Evolutionary conservation across 345 rosid species (phyloP).

Genomic region (Eutrema yunnanense): DNA sequence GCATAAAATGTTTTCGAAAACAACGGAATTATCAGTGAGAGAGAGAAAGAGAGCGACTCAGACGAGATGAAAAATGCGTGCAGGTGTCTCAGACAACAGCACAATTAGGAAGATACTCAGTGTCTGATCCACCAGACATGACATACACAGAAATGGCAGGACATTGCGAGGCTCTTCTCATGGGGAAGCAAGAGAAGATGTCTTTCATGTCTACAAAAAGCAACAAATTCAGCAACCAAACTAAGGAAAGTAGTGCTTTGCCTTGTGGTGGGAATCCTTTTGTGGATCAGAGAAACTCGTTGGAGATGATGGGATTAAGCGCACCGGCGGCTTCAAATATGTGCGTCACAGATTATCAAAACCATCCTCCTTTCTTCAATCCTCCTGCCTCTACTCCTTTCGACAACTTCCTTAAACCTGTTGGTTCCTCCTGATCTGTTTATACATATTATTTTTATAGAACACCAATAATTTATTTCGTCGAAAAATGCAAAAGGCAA

Average conservation of each 20-base stretch:
- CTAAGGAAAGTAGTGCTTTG: slow-evolving; percentile 12
- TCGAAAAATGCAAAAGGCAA: neutral
- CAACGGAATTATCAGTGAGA: no score
- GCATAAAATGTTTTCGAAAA: no score
- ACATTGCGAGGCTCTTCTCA: slow-evolving; percentile 61
- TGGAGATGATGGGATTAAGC: slow-evolving; percentile 18
- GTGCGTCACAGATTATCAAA: slow-evolving; percentile 43
- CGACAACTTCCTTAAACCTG: slow-evolving; percentile 54
- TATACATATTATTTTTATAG: neutral
- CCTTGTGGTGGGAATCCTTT: slow-evolving; percentile 42
- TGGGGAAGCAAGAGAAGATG: slow-evolving; percentile 69
- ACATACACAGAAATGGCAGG: slow-evolving; percentile 67
- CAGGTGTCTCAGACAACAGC: slow-evolving; percentile 54
- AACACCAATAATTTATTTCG: neutral
- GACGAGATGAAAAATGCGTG: neutral
- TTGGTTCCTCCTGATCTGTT: slow-evolving; percentile 43
- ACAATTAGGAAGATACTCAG: slow-evolving; percentile 55
- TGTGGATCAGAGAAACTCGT: slow-evolving; percentile 25
- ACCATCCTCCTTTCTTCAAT: slow-evolving; percentile 38
- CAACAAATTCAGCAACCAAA: slow-evolving; percentile 27
- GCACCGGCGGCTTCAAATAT: slow-evolving; percentile 20
- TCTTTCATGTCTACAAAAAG: slow-evolving; percentile 40
- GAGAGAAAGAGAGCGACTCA: no score
- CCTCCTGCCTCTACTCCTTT: slow-evolving; percentile 58
- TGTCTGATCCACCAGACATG: slow-evolving; percentile 47